Base-by-base conservation (phyloP, 139 green algal species). In the Auxenochlorella pyrenoidosa region DNA sequence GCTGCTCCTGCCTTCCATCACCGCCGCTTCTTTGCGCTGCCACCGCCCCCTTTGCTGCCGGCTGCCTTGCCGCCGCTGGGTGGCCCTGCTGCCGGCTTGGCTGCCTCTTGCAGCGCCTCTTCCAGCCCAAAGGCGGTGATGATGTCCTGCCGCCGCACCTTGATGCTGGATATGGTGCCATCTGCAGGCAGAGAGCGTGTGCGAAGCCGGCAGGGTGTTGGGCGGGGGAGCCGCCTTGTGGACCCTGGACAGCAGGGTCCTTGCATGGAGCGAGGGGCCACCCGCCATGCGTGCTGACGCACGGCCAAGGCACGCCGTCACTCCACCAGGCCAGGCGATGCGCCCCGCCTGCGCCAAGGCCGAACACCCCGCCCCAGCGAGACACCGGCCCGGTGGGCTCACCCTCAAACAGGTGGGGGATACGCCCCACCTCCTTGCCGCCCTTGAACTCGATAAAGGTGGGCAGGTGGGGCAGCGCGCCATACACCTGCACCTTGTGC, bases 401-500 rank as follows among this genome's bases (percentile, higher is more conserved):
- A 86, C 93, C 85, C n/a, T 71, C 54, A 82, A 77, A 94, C 32
- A 94, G 68, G 81, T 93, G 91, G 18, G 92, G 92, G 79, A 95
- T 94, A 47, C 92, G 77, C 16, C 68, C 90, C 40, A 85, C 54
- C 75, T 95, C 92, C 36, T 90, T 87, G 5, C 92, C 92, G 15
- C 87, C 84, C 43, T 95, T 72, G 47, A 94, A 95, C 63, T 92
- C 76, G 58, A 96, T 93, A 8, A 95, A 90, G 68, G 92, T 95
- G n/a, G 90, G 93, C 58, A 94, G 82, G 82, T 94, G 90, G 47
- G 90, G 80, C 43, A 75, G 34, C 15, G 58, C 54, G 16, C 88
- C 88, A 12, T 73, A 82, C 44, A 89, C 63, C 24, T 65, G 36
- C 78, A 91, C 86, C 47, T 79, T 83, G 70, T 87, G 84, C 44